Base-by-base conservation (phyloP, 345 rosid species). In the Brassica napus region DNA sequence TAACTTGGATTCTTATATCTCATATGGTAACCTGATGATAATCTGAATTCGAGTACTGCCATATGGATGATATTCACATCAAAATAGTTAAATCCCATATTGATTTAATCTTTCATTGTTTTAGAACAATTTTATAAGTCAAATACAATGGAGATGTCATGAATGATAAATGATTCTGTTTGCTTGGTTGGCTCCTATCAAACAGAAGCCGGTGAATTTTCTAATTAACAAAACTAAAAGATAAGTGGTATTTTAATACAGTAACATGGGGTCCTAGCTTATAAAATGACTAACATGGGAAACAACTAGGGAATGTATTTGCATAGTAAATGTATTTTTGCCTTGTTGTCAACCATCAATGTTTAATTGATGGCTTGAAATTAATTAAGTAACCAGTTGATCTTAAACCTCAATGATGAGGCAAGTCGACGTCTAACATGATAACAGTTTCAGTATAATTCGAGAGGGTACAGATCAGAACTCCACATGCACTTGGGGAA, bases 401-500 rank as follows among this genome's bases (percentile, higher is more conserved):
- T 69, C 37, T 21, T 12, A 59, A 47, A 10, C 37, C 34, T 21
- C 80, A 69, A 60, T 69, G 16, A 31, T 69, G 61, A 59, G 74
- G 49, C 8, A 5, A 60, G 68, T 68, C 62, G 74, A 32, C 78
- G 64, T 58, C 61, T 49, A 68, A 18, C 49, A 26, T 39, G 73
- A 59, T 39, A 31, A 2, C 12, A 78, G 18, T 18, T 18, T 18
- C 18, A 18, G 18, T 18, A 18, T 18, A 18, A 18, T 18, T 18
- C 18, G 18, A 18, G 18, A 18, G 18, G 18, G 18, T 18, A 18
- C 18, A 18, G 18, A 18, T 18, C 18, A 18, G 77, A 79, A 72
- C 57, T 72, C 82, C 91, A 88, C 89, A 89, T 88, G 91, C 89
- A 82, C 58, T 78, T 78, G 75, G 4, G 78, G 82, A 81, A 79